phyloP scores from a whole-genome alignment of 148 eudicot species.

The Rheum nobile region DNA sequence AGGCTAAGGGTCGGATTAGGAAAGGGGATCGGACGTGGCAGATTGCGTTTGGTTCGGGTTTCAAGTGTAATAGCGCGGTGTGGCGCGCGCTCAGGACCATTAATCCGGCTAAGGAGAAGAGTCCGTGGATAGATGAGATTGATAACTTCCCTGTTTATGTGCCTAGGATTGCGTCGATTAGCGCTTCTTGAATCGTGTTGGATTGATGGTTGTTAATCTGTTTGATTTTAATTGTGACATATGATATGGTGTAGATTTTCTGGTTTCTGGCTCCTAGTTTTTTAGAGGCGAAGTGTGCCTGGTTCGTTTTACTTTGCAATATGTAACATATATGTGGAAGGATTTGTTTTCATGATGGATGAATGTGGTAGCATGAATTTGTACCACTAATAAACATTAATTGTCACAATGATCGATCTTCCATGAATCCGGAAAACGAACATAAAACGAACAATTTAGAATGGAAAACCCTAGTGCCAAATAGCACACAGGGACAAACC shows the following conservation, averaged over 20 bases:
- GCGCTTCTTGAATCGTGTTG: constrained; percentile 1
- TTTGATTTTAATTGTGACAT: neutral
- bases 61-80: constrained; percentile 41
- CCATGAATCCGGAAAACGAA: too few relatives aligned
- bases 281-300: neutral
- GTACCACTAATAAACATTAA: too few relatives aligned
- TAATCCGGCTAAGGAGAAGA: constrained; percentile 26
- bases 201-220: neutral
- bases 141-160: constrained; percentile 25
- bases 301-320: neutral
- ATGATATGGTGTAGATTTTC: neutral
- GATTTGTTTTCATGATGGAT: neutral
- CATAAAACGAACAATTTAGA: too few relatives aligned
- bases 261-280: neutral
- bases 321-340: neutral
- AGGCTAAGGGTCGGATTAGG: constrained; percentile 31
- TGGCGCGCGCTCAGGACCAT: constrained; percentile 30
- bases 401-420: too few relatives aligned
- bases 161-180: constrained; percentile 19
- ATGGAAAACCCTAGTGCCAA: too few relatives aligned
- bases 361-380: too few relatives aligned
- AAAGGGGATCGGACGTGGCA: constrained; percentile 34
- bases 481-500: too few relatives aligned
- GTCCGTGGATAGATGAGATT: constrained; percentile 44
- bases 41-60: constrained; percentile 37